Percentiles rank a stretch among this genome's conserved stretches.
Conservation (phyloP, 2,329 filamentous ascomycete genomes). For the Podosphaera fusca region DNA sequence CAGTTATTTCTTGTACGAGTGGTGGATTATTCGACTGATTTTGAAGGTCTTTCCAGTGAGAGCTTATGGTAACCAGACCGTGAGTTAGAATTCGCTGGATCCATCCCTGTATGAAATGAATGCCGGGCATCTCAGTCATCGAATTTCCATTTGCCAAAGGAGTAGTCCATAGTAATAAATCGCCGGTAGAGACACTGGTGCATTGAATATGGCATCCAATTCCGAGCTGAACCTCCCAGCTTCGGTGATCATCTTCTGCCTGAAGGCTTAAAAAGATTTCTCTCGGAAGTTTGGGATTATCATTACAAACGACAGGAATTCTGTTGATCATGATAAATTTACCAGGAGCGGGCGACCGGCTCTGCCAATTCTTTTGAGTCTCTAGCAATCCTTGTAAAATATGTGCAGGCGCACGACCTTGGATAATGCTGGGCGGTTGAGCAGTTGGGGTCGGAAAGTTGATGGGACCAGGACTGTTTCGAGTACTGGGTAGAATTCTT, state of each 20-base stretch:
- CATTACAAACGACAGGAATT: background rate
- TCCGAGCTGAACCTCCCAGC: background rate
- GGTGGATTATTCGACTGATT: too few relatives aligned
- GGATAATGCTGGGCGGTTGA: too few relatives aligned
- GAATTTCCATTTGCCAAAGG: background rate
- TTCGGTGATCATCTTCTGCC: background rate
- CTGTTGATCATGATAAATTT: background rate
- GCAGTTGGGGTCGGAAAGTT: too few relatives aligned
- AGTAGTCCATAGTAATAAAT: slow-evolving; percentile 4
- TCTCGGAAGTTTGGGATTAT: background rate
- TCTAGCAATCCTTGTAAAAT: too few relatives aligned
- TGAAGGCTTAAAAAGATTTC: background rate
- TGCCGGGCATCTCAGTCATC: background rate
- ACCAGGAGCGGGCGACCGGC: background rate
- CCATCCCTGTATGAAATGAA: background rate
- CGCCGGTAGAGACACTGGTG: background rate
- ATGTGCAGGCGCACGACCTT: too few relatives aligned
- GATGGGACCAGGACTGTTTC: too few relatives aligned
- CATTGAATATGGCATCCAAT: background rate
- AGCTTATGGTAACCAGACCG: too few relatives aligned
- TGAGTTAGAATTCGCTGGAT: too few relatives aligned
- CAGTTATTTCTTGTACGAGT: too few relatives aligned
- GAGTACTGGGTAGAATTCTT: too few relatives aligned
- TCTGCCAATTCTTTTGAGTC: too few relatives aligned
- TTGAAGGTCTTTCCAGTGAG: too few relatives aligned